Evolutionary conservation across 257 asterid genomes (phyloP), one percentile per base, ranked within the genome.

Genomic region (Cinchona pubescens): DNA sequence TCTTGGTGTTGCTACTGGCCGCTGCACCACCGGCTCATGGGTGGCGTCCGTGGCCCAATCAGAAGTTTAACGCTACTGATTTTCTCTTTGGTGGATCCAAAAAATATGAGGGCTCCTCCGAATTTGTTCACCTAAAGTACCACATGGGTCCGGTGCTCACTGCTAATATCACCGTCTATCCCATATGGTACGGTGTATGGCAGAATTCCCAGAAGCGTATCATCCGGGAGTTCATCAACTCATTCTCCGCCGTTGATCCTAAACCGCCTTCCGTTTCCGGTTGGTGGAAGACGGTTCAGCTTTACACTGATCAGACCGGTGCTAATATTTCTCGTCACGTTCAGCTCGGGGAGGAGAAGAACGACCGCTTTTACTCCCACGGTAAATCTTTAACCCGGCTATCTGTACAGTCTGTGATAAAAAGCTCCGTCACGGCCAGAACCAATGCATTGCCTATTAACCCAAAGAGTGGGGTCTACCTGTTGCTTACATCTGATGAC

Each of bases 101-200:
- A 69, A 93, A 90, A 70, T 93, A 77, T 74, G 98, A 93, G 67
- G 98, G 98, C 73, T 91, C 98, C 29, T 90, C 96, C 75, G 91
- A 90, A 46, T 90, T 93, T 25, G 94, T 91, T 18, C 75, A 90
- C 40, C 23, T 93, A 40, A 91, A 70, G 71, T 93, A 93, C 89
- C 97, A 93, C 83, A 93, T 91, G 96, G 98, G 98, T 67, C 96
- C 96, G 27, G 89, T 93, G 72, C 93, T 93, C 69, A 87, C 96
- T 67, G 87, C 90, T 0, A 85, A 88, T 56, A 90, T 93, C 70
- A 91, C 96, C 49, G 89, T 91, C 3, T 89, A 87, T 83, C 96
- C 96, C 5, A 91, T 93, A 7, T 93, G 98, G 98, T 93, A 93
- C 87, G 98, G 97, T 63, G 56, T 46, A 1, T 93, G 98, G 98